Evolutionary conservation across 139 green algal genomes (phyloP).

Genomic region (Coelastrella sp.): DNA sequence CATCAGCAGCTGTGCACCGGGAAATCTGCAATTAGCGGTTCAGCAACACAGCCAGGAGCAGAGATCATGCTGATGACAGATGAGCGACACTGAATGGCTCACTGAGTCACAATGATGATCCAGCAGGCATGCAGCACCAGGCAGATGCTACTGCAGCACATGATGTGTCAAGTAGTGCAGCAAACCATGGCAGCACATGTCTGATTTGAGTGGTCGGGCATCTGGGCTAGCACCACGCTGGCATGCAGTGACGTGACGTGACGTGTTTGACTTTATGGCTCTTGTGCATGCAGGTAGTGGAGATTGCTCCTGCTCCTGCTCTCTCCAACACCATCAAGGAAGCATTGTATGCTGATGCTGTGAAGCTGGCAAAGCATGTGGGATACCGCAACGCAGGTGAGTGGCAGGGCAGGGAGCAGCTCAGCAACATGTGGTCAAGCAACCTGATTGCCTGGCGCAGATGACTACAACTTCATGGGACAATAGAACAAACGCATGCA

Average conservation of each 20-base stretch:
- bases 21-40: neutral
- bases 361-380: constrained; percentile 82
- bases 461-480: no score
- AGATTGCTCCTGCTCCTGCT: constrained; percentile 85
- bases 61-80: neutral
- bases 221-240: neutral
- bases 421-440: neutral
- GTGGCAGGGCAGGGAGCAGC: neutral
- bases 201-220: neutral
- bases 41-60: neutral
- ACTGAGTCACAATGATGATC: no score
- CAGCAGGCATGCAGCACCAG: no score
- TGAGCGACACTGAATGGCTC: no score
- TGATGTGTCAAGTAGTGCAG: no score
- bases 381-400: constrained; percentile 79
- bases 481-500: no score
- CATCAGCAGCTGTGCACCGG: neutral
- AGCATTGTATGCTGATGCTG: constrained; percentile 76
- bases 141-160: neutral
- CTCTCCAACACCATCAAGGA: constrained; percentile 58
- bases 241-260: neutral
- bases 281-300: constrained; percentile 74
- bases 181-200: neutral
- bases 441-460: no score
- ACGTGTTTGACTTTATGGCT: neutral